phyloP scores from a whole-genome alignment of 257 asterid genomes.

The Solanum clarkiae region DNA sequence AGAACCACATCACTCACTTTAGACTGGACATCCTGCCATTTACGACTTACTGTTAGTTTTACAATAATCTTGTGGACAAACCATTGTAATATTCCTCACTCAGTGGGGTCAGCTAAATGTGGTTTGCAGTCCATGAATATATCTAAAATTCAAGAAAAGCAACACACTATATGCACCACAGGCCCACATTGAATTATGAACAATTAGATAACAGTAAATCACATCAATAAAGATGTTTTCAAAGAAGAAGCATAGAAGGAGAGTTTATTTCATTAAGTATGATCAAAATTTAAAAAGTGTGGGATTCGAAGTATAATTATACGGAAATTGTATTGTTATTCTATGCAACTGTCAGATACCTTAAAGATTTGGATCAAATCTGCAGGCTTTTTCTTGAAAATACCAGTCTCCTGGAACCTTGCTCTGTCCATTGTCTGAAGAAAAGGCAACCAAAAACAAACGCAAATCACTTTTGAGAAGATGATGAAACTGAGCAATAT shows the following conservation, averaged over 20 bases:
- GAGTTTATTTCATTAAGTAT: neutral
- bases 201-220: neutral
- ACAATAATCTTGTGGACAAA: neutral
- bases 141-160: neutral
- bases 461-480: neutral
- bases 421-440: conserved; percentile 90
- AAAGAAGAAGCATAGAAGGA: neutral
- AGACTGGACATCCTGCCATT: conserved; percentile 82
- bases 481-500: neutral
- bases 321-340: neutral
- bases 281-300: neutral
- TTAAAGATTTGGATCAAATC: conserved; percentile 81
- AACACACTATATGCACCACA: neutral
- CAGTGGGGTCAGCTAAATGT: neutral
- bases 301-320: neutral
- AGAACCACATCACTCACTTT: conserved; percentile 94
- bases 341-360: conserved; percentile 28
- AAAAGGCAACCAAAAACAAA: neutral
- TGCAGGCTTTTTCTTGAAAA: conserved; percentile 79
- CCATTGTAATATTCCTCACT: neutral
- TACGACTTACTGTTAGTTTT: neutral
- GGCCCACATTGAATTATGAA: neutral
- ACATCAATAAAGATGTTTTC: neutral
- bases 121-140: neutral
- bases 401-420: conserved; percentile 70